A percentile compares a stretch with the other conserved stretches of the same genome.
Conservation (phyloP, 306 rosid genomes). For the Fragaria vesca region DNA sequence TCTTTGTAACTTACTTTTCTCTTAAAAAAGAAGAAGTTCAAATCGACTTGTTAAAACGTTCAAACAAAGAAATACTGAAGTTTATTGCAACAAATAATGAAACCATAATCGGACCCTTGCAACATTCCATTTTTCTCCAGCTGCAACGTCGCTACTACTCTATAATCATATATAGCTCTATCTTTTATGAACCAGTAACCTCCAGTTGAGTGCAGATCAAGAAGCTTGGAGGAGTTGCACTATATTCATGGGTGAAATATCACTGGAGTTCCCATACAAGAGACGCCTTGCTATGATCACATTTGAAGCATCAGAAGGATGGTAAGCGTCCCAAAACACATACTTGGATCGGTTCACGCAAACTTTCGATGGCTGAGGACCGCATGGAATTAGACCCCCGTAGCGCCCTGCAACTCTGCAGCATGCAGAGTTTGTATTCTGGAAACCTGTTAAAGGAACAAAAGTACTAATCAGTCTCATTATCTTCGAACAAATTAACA, state of each 20-base stretch:
- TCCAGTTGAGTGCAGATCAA: slow-evolving; percentile 21
- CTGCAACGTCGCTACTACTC: no score
- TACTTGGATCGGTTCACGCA: slow-evolving; percentile 57
- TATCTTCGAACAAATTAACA: background rate
- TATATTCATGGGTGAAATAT: slow-evolving; percentile 55
- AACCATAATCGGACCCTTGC: background rate
- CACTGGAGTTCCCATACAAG: slow-evolving; percentile 41
- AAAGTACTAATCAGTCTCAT: background rate
- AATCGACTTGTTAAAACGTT: no score
- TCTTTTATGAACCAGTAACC: no score
- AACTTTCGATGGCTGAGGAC: slow-evolving; percentile 39
- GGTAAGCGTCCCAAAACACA: slow-evolving; percentile 71
- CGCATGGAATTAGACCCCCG: slow-evolving; percentile 68
- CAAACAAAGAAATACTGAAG: no score
- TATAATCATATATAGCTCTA: no score
- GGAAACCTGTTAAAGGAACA: slow-evolving; percentile 47
- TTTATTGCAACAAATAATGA: background rate
- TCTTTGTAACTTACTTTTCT: no score
- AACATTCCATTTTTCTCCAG: no score
- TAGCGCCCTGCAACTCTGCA: slow-evolving; percentile 54
- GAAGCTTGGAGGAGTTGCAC: slow-evolving; percentile 34
- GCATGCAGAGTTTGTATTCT: slow-evolving; percentile 51
- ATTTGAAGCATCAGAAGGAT: slow-evolving; percentile 67
- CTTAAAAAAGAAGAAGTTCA: no score
- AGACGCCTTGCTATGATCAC: slow-evolving; percentile 45